These are phyloP conservation scores for Halenospora varia DNA, from an alignment of 495 filamentous ascomycete genomes.

Conservation along the genomic window DNA sequence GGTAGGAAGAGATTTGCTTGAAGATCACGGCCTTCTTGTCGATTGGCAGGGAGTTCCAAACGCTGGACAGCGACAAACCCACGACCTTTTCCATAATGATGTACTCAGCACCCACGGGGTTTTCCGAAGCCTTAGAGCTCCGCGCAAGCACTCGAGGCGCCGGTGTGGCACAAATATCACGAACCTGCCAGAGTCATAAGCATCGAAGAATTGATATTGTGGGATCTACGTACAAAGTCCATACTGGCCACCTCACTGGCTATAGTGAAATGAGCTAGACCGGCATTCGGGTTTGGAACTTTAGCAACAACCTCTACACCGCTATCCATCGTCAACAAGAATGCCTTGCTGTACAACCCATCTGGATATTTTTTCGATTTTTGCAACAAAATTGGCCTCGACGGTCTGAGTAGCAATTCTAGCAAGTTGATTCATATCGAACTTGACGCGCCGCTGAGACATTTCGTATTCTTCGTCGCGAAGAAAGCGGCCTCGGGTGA, in stretches of 20 bases:
- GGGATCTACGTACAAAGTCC: neutral
- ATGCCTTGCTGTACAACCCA: neutral
- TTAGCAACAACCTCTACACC: neutral
- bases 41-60: conserved; percentile 24
- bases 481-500: neutral
- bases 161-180: conserved; percentile 36
- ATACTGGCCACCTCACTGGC: neutral
- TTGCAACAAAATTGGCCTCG: neutral
- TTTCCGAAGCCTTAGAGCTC: conserved; percentile 23
- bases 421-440: neutral
- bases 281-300: neutral
- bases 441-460: neutral
- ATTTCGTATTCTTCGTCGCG: neutral
- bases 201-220: neutral
- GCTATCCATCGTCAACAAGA: neutral
- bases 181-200: conserved; percentile 26
- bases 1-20: conserved; percentile 25
- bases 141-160: conserved; percentile 29
- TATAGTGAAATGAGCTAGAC: neutral
- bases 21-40: conserved; percentile 24
- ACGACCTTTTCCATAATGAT: conserved; percentile 33
- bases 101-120: conserved; percentile 34
- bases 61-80: conserved; percentile 21
- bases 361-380: neutral
- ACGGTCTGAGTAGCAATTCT: neutral